Conservation (phyloP, 805 yeast genomes). For the Cyberlindnera samutprakarnensis region DNA sequence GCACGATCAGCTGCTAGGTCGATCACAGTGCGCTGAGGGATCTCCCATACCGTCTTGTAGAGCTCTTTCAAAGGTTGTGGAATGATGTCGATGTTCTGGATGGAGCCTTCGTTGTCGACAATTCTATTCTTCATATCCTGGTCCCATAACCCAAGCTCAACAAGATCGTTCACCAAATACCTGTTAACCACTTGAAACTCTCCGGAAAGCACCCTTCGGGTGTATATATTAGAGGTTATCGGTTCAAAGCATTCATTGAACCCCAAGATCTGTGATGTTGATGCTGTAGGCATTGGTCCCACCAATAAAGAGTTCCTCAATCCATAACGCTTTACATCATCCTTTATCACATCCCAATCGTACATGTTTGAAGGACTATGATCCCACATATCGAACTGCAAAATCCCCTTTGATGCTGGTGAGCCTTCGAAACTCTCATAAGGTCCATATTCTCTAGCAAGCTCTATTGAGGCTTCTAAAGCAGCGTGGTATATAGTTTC, state of each 20-base stretch:
- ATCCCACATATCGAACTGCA: constrained; percentile 87
- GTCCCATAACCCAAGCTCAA: constrained; percentile 78
- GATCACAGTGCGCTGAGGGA: constrained; percentile 72
- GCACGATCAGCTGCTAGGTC: constrained; percentile 83
- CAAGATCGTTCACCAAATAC: constrained; percentile 74
- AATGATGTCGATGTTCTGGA: constrained; percentile 64
- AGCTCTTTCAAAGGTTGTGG: constrained; percentile 68
- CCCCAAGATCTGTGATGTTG: constrained; percentile 94
- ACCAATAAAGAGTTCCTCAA: constrained; percentile 81
- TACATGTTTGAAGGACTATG: constrained; percentile 68
- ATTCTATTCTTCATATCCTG: constrained; percentile 71
- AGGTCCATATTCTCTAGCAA: constrained; percentile 62
- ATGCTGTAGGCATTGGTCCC: constrained; percentile 98
- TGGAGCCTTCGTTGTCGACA: constrained; percentile 74
- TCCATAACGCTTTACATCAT: constrained; percentile 54
- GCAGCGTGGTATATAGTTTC: constrained; percentile 96
- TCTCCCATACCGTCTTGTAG: constrained; percentile 84
- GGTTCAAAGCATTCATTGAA: constrained; percentile 97
- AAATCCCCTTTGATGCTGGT: constrained; percentile 79
- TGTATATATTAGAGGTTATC: constrained; percentile 87
- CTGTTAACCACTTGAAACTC: constrained; percentile 92
- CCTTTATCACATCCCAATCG: constrained; percentile 78
- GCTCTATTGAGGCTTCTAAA: constrained; percentile 75
- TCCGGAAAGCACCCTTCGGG: constrained; percentile 87
- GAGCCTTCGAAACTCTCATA: constrained; percentile 75